Evolutionary conservation across 495 filamentous ascomycete species (phyloP).

Genomic region (Penicillium crystallinum): DNA sequence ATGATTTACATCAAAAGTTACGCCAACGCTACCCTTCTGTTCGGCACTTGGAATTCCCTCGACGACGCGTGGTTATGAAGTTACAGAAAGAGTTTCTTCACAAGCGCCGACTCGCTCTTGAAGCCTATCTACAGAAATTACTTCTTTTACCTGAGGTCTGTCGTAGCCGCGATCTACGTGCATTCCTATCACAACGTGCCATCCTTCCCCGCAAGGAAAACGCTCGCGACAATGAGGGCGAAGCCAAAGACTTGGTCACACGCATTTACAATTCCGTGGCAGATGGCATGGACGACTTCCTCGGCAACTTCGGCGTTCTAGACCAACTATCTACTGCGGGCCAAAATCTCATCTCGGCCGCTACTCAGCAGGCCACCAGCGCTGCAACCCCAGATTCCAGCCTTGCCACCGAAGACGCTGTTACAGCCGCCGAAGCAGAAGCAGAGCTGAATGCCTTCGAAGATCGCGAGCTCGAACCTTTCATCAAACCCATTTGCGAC

Average conservation of each 20-base stretch:
- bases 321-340: constrained; percentile 91
- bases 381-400: constrained; percentile 29
- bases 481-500: constrained; percentile 97
- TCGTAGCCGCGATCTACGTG: constrained; percentile 82
- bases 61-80: constrained; percentile 89
- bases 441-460: constrained; percentile 94
- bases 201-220: constrained; percentile 57
- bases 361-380: constrained; percentile 66
- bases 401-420: constrained; percentile 52
- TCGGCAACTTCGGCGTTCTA: constrained; percentile 90
- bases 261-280: constrained; percentile 93
- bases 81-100: constrained; percentile 91
- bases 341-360: constrained; percentile 86
- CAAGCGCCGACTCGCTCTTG: constrained; percentile 75
- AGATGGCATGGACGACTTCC: constrained; percentile 96
- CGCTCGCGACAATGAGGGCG: constrained; percentile 50
- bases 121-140: constrained; percentile 79
- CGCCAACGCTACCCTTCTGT: constrained; percentile 80
- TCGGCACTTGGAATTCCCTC: constrained; percentile 83
- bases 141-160: constrained; percentile 89
- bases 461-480: constrained; percentile 81
- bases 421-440: constrained; percentile 82
- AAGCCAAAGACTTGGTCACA: constrained; percentile 85
- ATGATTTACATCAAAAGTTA: constrained; percentile 87
- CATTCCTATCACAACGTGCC: constrained; percentile 87